Conservation (phyloP, 352 stramenopile genomes). For the Globisporangium polare region DNA sequence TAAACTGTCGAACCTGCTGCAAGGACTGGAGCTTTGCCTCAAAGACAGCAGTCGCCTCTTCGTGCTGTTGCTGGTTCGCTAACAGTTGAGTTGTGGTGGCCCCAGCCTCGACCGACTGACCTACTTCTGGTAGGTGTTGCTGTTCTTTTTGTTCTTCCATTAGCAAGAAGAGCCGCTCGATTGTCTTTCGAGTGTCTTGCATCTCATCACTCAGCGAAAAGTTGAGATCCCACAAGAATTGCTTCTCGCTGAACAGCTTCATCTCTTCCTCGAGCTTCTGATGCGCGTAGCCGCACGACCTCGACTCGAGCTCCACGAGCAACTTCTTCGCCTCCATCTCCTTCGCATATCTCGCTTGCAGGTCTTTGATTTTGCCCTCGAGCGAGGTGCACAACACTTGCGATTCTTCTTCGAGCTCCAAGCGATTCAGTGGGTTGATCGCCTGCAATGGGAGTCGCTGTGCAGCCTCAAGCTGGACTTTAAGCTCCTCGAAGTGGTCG, state of each 20-base stretch:
- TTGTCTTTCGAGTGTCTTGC: slow-evolving; percentile 26
- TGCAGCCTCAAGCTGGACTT: slow-evolving; percentile 37
- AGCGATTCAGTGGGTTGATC: slow-evolving; percentile 40
- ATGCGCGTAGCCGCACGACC: slow-evolving; percentile 37
- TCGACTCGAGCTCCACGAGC: slow-evolving; percentile 43
- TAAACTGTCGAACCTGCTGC: slow-evolving; percentile 46
- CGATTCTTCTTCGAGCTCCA: slow-evolving; percentile 36
- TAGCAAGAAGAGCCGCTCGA: slow-evolving; percentile 38
- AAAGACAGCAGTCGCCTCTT: slow-evolving; percentile 40
- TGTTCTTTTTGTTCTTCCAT: slow-evolving; percentile 20
- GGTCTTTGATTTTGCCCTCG: slow-evolving; percentile 14
- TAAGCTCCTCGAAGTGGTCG: slow-evolving; percentile 42
- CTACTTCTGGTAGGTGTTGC: background rate
- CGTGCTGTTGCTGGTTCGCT: slow-evolving; percentile 20
- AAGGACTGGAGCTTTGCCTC: slow-evolving; percentile 45
- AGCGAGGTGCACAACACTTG: slow-evolving; percentile 19
- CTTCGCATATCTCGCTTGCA: slow-evolving; percentile 15
- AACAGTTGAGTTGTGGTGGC: slow-evolving; percentile 1
- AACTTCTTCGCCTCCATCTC: slow-evolving; percentile 32
- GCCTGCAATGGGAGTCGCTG: slow-evolving; percentile 45
- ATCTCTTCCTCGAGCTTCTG: slow-evolving; percentile 51
- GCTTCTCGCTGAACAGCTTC: slow-evolving; percentile 56
- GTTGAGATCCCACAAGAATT: slow-evolving; percentile 55
- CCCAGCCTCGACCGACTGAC: background rate
- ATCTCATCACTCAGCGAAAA: slow-evolving; percentile 40